Base-by-base conservation (phyloP, 2,329 filamentous ascomycete genomes). In the Berkeleyomyces basicola region DNA sequence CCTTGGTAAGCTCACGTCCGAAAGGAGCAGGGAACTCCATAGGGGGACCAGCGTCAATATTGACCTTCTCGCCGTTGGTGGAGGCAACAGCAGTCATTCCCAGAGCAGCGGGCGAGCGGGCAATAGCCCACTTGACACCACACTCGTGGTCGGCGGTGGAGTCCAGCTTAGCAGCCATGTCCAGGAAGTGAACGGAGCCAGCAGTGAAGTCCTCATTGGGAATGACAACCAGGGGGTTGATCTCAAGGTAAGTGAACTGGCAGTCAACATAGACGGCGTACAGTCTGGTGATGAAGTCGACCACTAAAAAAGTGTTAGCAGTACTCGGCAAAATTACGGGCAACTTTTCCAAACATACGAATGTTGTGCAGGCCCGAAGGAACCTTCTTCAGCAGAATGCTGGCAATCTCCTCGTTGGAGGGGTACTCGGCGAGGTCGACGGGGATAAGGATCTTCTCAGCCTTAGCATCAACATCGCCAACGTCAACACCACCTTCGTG, bases 181-280 rank as follows among this genome's bases (percentile, higher is more conserved):
- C 93, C 69, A 99, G 84, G 85, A 99, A 99, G 83, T 96, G 84
- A 62, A 99, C 93, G 49, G 90, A 87, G 64, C 93, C 93, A 64
- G 90, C 96, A 69, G 92, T 97, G 73, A 83, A 87, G 70, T 91
- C 85, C 68, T 83, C 86, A 76, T 97, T 97, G 75, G 93, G 93
- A 71, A 99, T 92, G 74, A 96, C 93, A 66, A 99, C 93, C 67
- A 99, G 81, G 69, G 93, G 93, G 85, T 99, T 99, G 82, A 99
- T 99, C 79, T 99, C 93, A 70, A 99, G 90, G 81, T 99, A 99
- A 72, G 93, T 97, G 84, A 99, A 99, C 78, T 99, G 93, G 84
- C 89, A 95, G 82, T 99, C 93, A 68, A 97, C 93, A 73, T 97
- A 99, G 78, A 99, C 93, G 70, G 92, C 93, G 74, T 99, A 99